A percentile compares a stretch with the other conserved stretches of the same genome.
These are phyloP conservation scores for Micractinium sp. DNA, from an alignment of 139 green algal genomes.

Conservation along the genomic window DNA sequence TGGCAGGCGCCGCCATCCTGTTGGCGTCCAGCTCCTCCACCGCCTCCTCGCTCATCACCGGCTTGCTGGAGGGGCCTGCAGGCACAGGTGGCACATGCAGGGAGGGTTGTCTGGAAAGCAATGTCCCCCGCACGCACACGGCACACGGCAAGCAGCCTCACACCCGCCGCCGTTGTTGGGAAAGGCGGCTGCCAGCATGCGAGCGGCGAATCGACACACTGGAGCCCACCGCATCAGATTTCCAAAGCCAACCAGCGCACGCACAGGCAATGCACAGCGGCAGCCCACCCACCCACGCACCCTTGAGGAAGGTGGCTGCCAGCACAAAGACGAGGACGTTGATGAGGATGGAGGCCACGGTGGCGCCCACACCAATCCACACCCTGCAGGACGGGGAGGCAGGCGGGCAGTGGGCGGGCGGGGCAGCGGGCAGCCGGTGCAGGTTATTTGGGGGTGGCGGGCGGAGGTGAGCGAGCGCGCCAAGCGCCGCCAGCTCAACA, in stretches of 20 bases:
- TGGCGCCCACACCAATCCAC: slow-evolving; percentile 31
- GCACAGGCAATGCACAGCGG: not conserved
- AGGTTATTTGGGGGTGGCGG: too few species aligned
- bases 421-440: too few species aligned
- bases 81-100: too few species aligned
- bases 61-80: slow-evolving; percentile 9
- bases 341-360: slow-evolving; percentile 30
- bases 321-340: slow-evolving; percentile 34
- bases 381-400: not conserved
- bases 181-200: too few species aligned
- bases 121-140: too few species aligned
- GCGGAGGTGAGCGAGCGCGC: too few species aligned
- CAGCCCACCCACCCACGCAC: not conserved
- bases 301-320: slow-evolving; percentile 35
- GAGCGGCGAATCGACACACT: too few species aligned
- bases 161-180: too few species aligned
- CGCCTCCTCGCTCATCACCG: slow-evolving; percentile 28
- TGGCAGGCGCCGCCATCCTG: not conserved
- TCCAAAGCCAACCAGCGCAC: not conserved
- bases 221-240: not conserved
- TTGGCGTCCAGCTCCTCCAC: slow-evolving; percentile 40
- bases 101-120: too few species aligned
- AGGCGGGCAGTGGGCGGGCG: not conserved
- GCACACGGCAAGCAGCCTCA: too few species aligned
- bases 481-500: too few species aligned